Evolutionary conservation across 2,329 filamentous ascomycete genomes (phyloP), one percentile per base, ranked within the genome.

Genomic region (Chalaropsis thielavioides): DNA sequence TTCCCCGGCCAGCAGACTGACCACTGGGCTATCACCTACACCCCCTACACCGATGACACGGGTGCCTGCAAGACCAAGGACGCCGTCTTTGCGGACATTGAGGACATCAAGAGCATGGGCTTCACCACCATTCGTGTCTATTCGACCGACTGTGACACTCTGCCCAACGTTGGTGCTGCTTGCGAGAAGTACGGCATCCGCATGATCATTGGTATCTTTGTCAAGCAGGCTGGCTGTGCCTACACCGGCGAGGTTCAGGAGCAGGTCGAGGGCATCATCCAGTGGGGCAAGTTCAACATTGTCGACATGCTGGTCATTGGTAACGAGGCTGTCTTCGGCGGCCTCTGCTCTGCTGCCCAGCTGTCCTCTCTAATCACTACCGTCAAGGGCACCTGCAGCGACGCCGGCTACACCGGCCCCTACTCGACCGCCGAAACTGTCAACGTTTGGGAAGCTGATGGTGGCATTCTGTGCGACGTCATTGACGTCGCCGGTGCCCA

Each of bases 391-490:
- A 75, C 82, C 72, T 86, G 92, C 80, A 69, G 73, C 69, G 70
- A 70, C 67, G 81, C 82, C 68, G 87, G 86, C 70, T 96, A 90
- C 85, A 80, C 75, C 38, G 88, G 88, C 62, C 82, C 83, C 59
- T 82, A 87, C 78, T 95, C 91, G 73, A 95, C 90, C 71, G 88
- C 92, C 68, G 92, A 97, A 79, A 86, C 92, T 64, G 82, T 95
- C 71, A 83, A 86, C 76, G 80, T 87, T 73, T 91, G 90, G 84
- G 78, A 90, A 76, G 80, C 86, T 69, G 81, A 81, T 67, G 69
- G 80, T 65, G 71, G 73, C 40, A 76, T 75, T 61, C 81, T 96
- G 68, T 96, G 92, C 82, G 71, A 72, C 43, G 82, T 80, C 71
- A 80, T 96, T 67, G 91, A 96, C 73, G 79, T 95, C 68, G 82